phyloP scores from a whole-genome alignment of 495 filamentous ascomycete genomes.

The Opeltia flavorubescens region DNA sequence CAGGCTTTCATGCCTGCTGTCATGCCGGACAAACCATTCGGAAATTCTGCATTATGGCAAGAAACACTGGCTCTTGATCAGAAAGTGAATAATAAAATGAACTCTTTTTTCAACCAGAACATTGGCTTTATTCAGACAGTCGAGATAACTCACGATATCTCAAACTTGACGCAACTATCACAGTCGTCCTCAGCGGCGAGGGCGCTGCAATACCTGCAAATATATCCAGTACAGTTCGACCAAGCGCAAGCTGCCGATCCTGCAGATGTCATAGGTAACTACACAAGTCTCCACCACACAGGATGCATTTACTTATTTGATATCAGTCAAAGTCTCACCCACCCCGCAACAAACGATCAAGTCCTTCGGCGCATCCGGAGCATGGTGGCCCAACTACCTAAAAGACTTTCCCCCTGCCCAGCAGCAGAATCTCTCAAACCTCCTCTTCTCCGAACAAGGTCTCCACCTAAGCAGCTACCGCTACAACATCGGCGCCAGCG shows the following conservation, averaged over 20 bases:
- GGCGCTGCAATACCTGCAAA: neutral
- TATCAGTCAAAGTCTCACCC: neutral
- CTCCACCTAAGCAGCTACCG: conserved; percentile 6
- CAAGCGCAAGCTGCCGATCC: conserved; percentile 3
- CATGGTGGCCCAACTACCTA: conserved; percentile 8
- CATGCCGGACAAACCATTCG: no score
- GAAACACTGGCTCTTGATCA: no score
- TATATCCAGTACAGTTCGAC: conserved; percentile 1
- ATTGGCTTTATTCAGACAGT: no score
- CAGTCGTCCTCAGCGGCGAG: no score
- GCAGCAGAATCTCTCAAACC: conserved; percentile 3
- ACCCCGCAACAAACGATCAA: conserved; percentile 6
- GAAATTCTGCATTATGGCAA: no score
- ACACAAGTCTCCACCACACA: neutral
- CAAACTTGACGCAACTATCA: no score
- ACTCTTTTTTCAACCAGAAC: no score
- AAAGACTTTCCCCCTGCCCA: conserved; percentile 4
- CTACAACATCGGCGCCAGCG: conserved; percentile 6
- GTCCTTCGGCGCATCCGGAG: conserved; percentile 6
- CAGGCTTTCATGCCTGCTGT: no score
- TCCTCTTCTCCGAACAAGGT: conserved; percentile 5
- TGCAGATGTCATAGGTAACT: neutral
- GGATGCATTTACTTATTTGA: neutral
- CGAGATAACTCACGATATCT: no score
- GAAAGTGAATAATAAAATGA: no score